A percentile compares a stretch with the other conserved stretches of the same genome.
These are phyloP conservation scores for Candida takata DNA, from an alignment of 805 yeast genomes.

Conservation along the genomic window DNA sequence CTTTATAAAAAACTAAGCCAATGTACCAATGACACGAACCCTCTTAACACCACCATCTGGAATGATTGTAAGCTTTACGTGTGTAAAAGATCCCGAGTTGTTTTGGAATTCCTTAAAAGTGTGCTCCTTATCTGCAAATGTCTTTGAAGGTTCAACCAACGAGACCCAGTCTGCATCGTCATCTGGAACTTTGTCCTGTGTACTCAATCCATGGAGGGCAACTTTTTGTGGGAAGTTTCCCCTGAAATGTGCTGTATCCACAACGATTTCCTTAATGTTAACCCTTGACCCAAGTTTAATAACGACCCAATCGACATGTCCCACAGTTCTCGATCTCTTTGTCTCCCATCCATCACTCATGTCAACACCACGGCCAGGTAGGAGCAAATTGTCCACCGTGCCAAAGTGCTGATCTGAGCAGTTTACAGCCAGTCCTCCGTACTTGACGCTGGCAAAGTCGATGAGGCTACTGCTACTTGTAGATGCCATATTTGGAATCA, in stretches of 20 bases:
- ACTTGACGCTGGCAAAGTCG: constrained; percentile 75
- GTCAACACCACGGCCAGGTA: constrained; percentile 93
- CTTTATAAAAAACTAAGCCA: constrained; percentile 8
- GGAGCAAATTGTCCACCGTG: constrained; percentile 76
- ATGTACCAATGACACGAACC: constrained; percentile 66
- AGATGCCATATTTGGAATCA: constrained; percentile 59
- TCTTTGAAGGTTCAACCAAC: constrained; percentile 61
- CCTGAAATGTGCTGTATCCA: constrained; percentile 90
- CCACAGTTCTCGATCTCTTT: constrained; percentile 71
- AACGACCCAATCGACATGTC: constrained; percentile 90
- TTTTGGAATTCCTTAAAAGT: constrained; percentile 29
- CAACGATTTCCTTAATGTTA: constrained; percentile 49
- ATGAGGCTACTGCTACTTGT: constrained; percentile 26
- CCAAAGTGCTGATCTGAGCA: constrained; percentile 94
- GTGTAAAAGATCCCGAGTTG: constrained; percentile 40
- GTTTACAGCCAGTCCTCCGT: constrained; percentile 84
- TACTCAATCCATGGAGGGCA: constrained; percentile 52
- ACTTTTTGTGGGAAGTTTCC: constrained; percentile 91
- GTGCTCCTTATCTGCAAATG: constrained; percentile 84
- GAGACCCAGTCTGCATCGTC: constrained; percentile 50
- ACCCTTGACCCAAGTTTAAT: constrained; percentile 68
- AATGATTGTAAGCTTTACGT: constrained; percentile 72
- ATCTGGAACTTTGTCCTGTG: constrained; percentile 31
- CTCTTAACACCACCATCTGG: constrained; percentile 98
- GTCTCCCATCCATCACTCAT: constrained; percentile 99